Evolutionary conservation across 1,284 basidiomycete genomes (phyloP).

Genomic region (Omphalotus olearius): DNA sequence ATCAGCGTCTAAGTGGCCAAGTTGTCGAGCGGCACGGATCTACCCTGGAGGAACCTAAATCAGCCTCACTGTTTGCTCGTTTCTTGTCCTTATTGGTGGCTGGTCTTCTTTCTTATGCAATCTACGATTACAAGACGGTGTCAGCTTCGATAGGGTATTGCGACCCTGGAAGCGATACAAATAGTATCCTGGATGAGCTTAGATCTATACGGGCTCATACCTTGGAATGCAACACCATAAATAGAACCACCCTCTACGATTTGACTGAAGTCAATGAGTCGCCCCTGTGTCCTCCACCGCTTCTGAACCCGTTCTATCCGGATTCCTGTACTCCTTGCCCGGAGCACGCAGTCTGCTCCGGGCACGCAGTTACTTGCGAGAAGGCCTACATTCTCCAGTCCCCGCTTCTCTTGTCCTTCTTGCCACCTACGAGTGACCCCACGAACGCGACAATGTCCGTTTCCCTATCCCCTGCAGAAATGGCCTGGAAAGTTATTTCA

Average conservation of each 20-base stretch:
- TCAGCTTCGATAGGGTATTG: constrained; percentile 82
- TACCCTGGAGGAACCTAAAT: constrained; percentile 13
- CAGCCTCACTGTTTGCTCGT: constrained; percentile 21
- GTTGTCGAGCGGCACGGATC: constrained; percentile 6
- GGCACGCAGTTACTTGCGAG: constrained; percentile 64
- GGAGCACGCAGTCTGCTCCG: constrained; percentile 72
- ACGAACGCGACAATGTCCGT: constrained; percentile 33
- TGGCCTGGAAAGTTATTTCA: constrained; percentile 43
- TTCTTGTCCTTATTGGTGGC: constrained; percentile 34
- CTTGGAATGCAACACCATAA: constrained; percentile 57
- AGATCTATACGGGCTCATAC: constrained; percentile 42
- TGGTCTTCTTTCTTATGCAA: constrained; percentile 30
- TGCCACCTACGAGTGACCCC: constrained; percentile 37
- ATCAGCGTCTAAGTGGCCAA: constrained; percentile 29
- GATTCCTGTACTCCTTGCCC: constrained; percentile 84
- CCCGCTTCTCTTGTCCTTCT: constrained; percentile 54
- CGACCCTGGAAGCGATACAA: constrained; percentile 63
- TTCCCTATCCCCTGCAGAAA: constrained; percentile 36
- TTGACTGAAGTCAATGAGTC: constrained; percentile 28
- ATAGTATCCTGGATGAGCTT: constrained; percentile 50
- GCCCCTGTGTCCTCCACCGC: constrained; percentile 47
- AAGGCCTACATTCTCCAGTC: constrained; percentile 71
- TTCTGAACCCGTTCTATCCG: constrained; percentile 57
- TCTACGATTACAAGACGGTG: constrained; percentile 56
- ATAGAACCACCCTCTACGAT: constrained; percentile 38